phyloP scores from a whole-genome alignment of 78 protist species.

The Tieghemostelium lacteum region DNA sequence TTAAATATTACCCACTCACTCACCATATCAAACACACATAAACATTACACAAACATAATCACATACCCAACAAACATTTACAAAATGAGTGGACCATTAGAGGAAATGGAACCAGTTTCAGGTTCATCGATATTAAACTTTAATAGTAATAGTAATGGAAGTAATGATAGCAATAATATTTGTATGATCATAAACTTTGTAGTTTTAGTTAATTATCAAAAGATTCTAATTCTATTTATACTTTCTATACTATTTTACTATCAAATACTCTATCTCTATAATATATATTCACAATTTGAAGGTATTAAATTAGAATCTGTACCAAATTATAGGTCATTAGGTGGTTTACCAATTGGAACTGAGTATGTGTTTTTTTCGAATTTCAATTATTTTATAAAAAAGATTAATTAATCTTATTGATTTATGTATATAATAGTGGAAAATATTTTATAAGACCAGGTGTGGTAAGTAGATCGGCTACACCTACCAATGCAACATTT shows the following conservation, averaged over 20 bases:
- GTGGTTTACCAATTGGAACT: constrained; percentile 69
- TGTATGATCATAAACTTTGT: neutral
- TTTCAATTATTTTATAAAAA: neutral
- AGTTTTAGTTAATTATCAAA: neutral
- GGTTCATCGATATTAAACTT: constrained; percentile 29
- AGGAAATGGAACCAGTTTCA: constrained; percentile 57
- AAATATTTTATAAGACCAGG: constrained; percentile 54
- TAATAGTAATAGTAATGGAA: neutral
- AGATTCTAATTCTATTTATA: neutral
- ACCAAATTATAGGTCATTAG: constrained; percentile 61
- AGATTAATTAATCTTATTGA: neutral
- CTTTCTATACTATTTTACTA: neutral
- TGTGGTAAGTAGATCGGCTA: constrained; percentile 48
- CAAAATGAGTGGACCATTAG: constrained; percentile 32
- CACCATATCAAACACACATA: no score
- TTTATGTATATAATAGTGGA: constrained; percentile 12
- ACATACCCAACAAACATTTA: no score
- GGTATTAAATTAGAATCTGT: constrained; percentile 46
- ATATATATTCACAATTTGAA: neutral
- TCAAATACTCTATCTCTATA: neutral
- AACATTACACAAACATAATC: no score
- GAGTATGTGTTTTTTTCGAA: neutral
- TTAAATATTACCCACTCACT: no score
- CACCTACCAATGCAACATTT: constrained; percentile 61
- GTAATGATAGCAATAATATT: neutral